These are phyloP conservation scores for Viola pubescens DNA, from an alignment of 441 rosid genomes.

Conservation along the genomic window DNA sequence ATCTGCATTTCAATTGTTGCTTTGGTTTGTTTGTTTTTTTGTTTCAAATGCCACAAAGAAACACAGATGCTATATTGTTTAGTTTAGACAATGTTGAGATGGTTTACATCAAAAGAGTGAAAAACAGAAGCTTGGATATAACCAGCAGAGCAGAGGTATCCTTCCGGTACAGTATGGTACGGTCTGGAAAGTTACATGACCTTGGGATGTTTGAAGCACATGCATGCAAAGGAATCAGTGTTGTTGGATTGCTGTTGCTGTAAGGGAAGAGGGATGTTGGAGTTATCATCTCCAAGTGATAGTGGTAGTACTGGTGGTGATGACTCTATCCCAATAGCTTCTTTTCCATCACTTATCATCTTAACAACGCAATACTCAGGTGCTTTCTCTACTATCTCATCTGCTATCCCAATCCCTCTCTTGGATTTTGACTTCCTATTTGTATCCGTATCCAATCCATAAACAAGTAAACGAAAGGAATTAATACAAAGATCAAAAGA, in stretches of 20 bases:
- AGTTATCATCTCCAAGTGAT: slow-evolving; percentile 15
- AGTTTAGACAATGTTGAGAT: too few relatives aligned
- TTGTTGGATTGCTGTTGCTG: neutral
- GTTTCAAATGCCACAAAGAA: too few relatives aligned
- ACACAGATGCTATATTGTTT: too few relatives aligned
- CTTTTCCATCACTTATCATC: slow-evolving; percentile 53
- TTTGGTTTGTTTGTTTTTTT: neutral
- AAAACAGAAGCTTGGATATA: too few relatives aligned
- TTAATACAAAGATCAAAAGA: too few relatives aligned
- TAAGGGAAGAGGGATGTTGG: neutral
- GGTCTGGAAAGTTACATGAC: neutral
- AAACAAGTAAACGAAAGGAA: neutral
- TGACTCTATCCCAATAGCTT: slow-evolving; percentile 21
- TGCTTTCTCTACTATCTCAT: slow-evolving; percentile 43
- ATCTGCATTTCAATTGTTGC: slow-evolving; percentile 17
- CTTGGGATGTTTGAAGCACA: slow-evolving; percentile 40
- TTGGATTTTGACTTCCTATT: slow-evolving; percentile 39
- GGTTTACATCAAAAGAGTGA: too few relatives aligned
- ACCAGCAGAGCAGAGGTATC: too few relatives aligned
- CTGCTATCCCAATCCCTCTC: slow-evolving; percentile 49
- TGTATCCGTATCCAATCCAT: neutral
- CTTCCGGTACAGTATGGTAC: too few relatives aligned
- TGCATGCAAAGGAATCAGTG: slow-evolving; percentile 37
- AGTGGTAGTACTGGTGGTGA: neutral
- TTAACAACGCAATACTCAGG: slow-evolving; percentile 47